Conservation (phyloP, 768 basidiomycete genomes). For the Phanerodontia chrysosporium region DNA sequence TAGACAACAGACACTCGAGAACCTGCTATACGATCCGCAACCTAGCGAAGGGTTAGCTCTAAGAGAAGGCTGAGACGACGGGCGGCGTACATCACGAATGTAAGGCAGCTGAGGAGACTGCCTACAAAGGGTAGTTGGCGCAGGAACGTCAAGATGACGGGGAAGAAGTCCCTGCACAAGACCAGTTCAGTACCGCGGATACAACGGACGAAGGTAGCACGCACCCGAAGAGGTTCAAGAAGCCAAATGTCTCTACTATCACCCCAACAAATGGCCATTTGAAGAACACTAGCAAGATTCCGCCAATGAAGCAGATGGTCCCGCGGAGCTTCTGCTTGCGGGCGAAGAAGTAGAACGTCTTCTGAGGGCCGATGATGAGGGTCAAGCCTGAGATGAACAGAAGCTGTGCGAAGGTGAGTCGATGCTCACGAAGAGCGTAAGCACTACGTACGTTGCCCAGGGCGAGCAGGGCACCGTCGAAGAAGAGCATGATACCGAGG, state of each 20-base stretch:
- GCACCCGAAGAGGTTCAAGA: slow-evolving; percentile 96
- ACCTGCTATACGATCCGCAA: slow-evolving; percentile 32
- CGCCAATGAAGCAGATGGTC: slow-evolving; percentile 82
- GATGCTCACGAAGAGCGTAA: background rate
- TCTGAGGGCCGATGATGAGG: slow-evolving; percentile 93
- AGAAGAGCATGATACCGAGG: slow-evolving; percentile 92
- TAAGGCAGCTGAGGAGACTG: slow-evolving; percentile 83
- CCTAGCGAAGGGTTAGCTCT: slow-evolving; percentile 15
- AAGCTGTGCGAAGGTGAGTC: slow-evolving; percentile 48
- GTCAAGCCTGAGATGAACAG: slow-evolving; percentile 93
- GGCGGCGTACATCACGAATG: slow-evolving; percentile 65
- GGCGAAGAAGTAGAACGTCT: slow-evolving; percentile 98
- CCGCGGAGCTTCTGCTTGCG: slow-evolving; percentile 93
- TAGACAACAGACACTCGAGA: slow-evolving; percentile 33
- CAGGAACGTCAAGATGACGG: slow-evolving; percentile 95
- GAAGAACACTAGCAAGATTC: slow-evolving; percentile 88
- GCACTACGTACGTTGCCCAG: slow-evolving; percentile 83
- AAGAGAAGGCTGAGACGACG: background rate
- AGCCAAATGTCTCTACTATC: slow-evolving; percentile 92
- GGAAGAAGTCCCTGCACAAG: slow-evolving; percentile 88
- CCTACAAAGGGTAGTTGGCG: slow-evolving; percentile 92
- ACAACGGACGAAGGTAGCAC: slow-evolving; percentile 17
- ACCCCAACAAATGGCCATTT: slow-evolving; percentile 96
- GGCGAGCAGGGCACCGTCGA: slow-evolving; percentile 92
- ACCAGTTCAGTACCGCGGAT: background rate